Percentiles rank a stretch among this genome's conserved stretches.
Conservation (phyloP, 306 rosid genomes). For the Malus sylvestris region DNA sequence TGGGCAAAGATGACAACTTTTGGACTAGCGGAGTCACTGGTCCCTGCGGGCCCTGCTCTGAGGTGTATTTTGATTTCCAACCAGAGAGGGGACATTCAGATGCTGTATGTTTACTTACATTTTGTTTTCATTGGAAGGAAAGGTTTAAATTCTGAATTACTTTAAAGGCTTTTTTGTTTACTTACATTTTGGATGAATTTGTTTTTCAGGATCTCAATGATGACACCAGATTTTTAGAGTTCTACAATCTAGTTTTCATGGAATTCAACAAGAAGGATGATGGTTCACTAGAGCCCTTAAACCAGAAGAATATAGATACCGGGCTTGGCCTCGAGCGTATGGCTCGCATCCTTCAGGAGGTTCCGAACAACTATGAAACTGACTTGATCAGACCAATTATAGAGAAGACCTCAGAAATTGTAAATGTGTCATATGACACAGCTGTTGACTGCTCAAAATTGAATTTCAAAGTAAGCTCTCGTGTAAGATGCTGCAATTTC, state of each 20-base stretch:
- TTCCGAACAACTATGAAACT: conserved; percentile 83
- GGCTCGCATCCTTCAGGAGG: conserved; percentile 92
- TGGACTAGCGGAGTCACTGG: conserved; percentile 83
- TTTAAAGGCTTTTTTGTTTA: too few relatives aligned
- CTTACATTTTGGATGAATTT: not conserved
- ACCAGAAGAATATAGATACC: conserved; percentile 82
- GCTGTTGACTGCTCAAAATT: conserved; percentile 56
- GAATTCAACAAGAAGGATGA: conserved; percentile 77
- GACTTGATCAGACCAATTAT: conserved; percentile 88
- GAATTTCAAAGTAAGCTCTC: conserved; percentile 53
- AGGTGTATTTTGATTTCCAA: conserved; percentile 79
- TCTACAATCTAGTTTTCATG: conserved; percentile 89
- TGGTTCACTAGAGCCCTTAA: conserved; percentile 73
- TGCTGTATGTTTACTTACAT: conserved; percentile 27
- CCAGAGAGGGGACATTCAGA: conserved; percentile 62
- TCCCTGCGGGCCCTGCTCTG: conserved; percentile 93
- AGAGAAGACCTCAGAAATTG: conserved; percentile 56
- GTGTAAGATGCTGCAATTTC: too few relatives aligned
- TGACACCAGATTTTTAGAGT: conserved; percentile 74
- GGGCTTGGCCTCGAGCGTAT: conserved; percentile 93
- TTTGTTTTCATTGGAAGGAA: conserved; percentile 3
- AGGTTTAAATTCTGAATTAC: conserved; percentile 19
- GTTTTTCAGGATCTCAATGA: conserved; percentile 68
- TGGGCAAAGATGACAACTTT: conserved; percentile 83
- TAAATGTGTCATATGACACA: conserved; percentile 50